Conservation (phyloP, 2,329 filamentous ascomycete genomes). For the Fusarium sp. region DNA sequence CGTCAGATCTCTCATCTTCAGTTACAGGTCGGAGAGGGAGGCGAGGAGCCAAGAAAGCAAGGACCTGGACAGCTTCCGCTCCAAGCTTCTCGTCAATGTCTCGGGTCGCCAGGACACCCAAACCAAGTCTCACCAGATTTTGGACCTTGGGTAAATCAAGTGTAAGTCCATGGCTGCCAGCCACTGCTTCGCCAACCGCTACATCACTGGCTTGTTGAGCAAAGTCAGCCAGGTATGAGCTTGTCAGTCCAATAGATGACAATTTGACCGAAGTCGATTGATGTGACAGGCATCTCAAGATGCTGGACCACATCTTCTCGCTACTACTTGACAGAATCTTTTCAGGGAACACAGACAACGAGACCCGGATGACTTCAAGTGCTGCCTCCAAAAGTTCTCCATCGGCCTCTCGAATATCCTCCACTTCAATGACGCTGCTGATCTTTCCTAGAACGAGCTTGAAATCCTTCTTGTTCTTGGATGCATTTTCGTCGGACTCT, state of each 20-base stretch:
- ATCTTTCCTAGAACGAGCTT: constrained; percentile 66
- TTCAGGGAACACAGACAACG: constrained; percentile 72
- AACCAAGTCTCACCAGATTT: constrained; percentile 60
- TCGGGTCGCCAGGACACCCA: constrained; percentile 65
- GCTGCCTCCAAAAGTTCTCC: constrained; percentile 79
- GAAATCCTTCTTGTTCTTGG: constrained; percentile 73
- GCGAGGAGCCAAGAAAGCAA: constrained; percentile 78
- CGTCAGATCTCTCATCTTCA: constrained; percentile 48
- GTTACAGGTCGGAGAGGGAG: constrained; percentile 51
- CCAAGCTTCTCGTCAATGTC: constrained; percentile 79
- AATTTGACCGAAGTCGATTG: constrained; percentile 78
- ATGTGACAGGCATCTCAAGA: constrained; percentile 75
- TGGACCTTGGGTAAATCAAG: constrained; percentile 71
- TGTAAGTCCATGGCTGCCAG: constrained; percentile 74
- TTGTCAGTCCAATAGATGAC: constrained; percentile 76
- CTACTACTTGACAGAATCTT: constrained; percentile 67
- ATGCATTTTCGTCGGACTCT: constrained; percentile 67
- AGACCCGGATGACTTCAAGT: constrained; percentile 72
- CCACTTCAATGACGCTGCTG: constrained; percentile 60
- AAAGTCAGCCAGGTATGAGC: constrained; percentile 82
- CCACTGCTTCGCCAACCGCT: constrained; percentile 63
- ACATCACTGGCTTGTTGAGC: constrained; percentile 65
- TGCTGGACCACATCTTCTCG: constrained; percentile 73
- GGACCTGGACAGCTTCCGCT: constrained; percentile 78
- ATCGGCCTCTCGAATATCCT: constrained; percentile 62